Evolutionary conservation across 208 protist genomes (phyloP), one percentile per base, ranked within the genome.

Genomic region (Acanthamoeba lenticulata): DNA sequence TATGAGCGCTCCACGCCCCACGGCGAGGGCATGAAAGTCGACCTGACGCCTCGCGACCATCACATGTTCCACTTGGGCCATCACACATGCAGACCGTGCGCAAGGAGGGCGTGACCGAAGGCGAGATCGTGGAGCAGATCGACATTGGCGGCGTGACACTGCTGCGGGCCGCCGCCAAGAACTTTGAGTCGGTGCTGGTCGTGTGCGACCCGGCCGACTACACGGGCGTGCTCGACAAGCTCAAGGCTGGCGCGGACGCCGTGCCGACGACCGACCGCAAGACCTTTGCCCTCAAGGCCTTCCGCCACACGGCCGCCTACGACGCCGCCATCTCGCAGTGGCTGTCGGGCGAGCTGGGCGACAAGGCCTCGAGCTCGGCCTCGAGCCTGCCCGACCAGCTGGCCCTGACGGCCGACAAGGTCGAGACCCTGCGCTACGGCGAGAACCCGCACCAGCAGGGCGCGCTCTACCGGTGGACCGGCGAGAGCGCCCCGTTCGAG

Each of bases 131-230:
- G n/a, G 97, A 97, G 93, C 96, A 97, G 49, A 96, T 97, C 83
- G 97, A 97, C 94, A 97, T 97, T 88, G 97, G 96, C 88, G 95
- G 97, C 34, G 95, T 96, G n/a, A 96, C 97, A 13, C 69, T 97
- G n/a, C 94, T 97, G 40, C 94, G 96, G 69, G 96, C 96, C 13
- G 95, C 96, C 36, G 95, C 96, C 24, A 97, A 97, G 74, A 97
- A 97, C 77, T 96, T 96, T 38, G 83, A 94, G 49, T 85, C 96
- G 38, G 96, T 97, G 57, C 94, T 96, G n/a, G 94, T 96, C 44
- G 77, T 97, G 27, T 94, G 91, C 52, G 96, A 97, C 57, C 96
- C 96, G 42, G 86, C 7, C 0, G 95, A 97, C 79, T 97, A 97
- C 65, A 49, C 45, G 27, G 55, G 57, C 52, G 94, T 96, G 42